phyloP scores from a whole-genome alignment of 106 monocot genomes.

The Gastrodia elata region DNA sequence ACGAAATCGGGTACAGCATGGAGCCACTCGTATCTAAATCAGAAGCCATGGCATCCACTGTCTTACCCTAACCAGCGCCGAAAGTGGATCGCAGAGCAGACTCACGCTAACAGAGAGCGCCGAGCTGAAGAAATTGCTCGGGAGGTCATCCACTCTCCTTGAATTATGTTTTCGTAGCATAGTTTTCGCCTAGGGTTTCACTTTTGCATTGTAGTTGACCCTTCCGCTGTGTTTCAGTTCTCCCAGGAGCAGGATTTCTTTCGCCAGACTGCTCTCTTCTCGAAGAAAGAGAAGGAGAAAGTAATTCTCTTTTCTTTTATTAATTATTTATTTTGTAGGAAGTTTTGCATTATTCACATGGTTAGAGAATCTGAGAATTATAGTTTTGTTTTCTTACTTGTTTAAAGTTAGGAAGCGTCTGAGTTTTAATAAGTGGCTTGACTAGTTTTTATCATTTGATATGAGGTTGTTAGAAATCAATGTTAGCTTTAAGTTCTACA shows the following conservation, averaged over 20 bases:
- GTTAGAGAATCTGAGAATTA: too few species aligned
- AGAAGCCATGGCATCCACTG: conserved; percentile 99
- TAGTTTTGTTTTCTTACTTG: too few species aligned
- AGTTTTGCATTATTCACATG: too few species aligned
- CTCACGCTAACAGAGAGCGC: conserved; percentile 43
- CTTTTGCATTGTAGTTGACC: not conserved
- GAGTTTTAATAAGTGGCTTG: too few species aligned
- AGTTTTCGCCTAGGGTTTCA: not conserved
- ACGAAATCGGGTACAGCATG: conserved; percentile 85
- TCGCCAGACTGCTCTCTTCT: conserved; percentile 88
- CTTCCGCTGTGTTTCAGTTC: conserved; percentile 38
- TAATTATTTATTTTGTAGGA: not conserved
- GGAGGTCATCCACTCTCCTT: conserved; percentile 23
- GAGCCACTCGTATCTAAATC: conserved; percentile 93
- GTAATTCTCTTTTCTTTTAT: conserved; percentile 15
- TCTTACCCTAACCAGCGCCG: conserved; percentile 98
- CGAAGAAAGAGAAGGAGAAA: conserved; percentile 93
- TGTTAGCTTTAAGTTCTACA: too few species aligned
- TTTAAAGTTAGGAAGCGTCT: too few species aligned
- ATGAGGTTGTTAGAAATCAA: too few species aligned
- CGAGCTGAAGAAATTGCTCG: conserved; percentile 70
- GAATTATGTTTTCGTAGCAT: not conserved
- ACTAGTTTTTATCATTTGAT: too few species aligned
- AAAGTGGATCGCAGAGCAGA: conserved; percentile 99
- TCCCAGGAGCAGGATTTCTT: conserved; percentile 97